Base-by-base conservation (phyloP, 352 stramenopile genomes). In the Phytopythium cucurbitacearum region DNA sequence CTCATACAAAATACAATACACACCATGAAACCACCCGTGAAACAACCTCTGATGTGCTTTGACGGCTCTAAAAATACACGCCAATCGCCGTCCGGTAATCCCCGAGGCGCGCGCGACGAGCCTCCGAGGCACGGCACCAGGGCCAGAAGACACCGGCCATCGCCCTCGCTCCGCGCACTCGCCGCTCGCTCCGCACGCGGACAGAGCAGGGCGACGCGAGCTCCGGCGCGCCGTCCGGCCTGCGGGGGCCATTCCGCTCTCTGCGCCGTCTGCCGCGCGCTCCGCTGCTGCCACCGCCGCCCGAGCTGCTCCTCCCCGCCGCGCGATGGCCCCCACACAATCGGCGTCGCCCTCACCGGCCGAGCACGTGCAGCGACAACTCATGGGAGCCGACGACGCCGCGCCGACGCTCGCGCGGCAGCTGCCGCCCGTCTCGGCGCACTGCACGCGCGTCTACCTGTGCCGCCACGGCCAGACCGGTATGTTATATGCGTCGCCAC, bases 391-490 rank as follows among this genome's bases (percentile, higher is more conserved):
- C 48, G 48, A 62, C 38, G 45, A 56, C 52, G 49, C 45, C 33
- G 7, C 53, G 11, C 57, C 50, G 6, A 66, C 67, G 11, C 57
- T 87, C 21, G 56, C 62, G 10, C 73, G 76, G 56, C 79, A 87
- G 62, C 62, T 91, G 28, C 78, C 83, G 11, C 70, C 78, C 0
- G 66, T 89, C 12, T 59, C 64, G 1, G 52, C 72, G 36, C 62
- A 70, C 40, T 84, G 62, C 60, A 82, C 81, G 32, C 64, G 83
- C 35, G 57, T 93, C 8, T 93, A 81, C 54, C 63, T 93, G 40
- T 93, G 83, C 40, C 80, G 83, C 43, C 83, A 93, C 44, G 83
- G 83, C 28, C 76, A 93, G 56, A 93, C 82, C 42, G 65, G 68
- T 77, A 40, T 39, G 57, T 59, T 28, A 28, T 28, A 28, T 28